Evolutionary conservation across 2,329 filamentous ascomycete genomes (phyloP), one percentile per base, ranked within the genome.

Genomic region (Pseudocercospora eumusae): DNA sequence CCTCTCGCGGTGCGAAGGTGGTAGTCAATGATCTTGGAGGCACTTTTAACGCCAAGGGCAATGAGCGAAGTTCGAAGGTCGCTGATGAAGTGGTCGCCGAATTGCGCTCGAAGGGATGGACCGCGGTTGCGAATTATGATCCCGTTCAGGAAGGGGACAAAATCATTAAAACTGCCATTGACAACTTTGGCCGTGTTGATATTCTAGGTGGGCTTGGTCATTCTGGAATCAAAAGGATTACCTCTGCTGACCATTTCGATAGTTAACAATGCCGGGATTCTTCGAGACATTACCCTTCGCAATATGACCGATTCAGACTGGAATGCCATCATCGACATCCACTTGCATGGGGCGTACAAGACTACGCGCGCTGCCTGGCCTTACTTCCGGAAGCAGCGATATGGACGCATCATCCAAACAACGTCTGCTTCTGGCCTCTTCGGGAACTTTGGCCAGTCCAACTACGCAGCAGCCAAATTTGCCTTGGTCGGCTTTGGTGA

Each of bases 331-430:
- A 90, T 92, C 77, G 88, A 92, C 71, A 92, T 98, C 57, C 95
- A 98, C 78, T 84, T 96, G 47, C 86, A 91, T 69, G 93, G 93
- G 69, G 98, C 93, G 63, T 98, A 96, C 82, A 96, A 96, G 82
- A 87, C 93, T 66, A 93, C 92, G 74, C 96, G 96, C 84, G 95
- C 93, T 62, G 93, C 93, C n/a, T 98, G 93, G 92, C 93, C 93
- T 50, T 90, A 97, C 80, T 97, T 98, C 84, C 86, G 93, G 75
- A 97, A 97, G 82, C 95, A 98, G 78, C 97, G 96, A 83, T 98
- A 96, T 73, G 93, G 93, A 68, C 91, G 93, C 71, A 87, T 98
- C 64, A 84, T 98, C 73, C 98, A 98, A 83, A 98, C 93, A 45
- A 93, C 93, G 27, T 96, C 91, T 31, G 96, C 93, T 54, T 95